Evolutionary conservation across 805 yeast genomes (phyloP).

Genomic region (Blastobotrys mokoenaii): DNA sequence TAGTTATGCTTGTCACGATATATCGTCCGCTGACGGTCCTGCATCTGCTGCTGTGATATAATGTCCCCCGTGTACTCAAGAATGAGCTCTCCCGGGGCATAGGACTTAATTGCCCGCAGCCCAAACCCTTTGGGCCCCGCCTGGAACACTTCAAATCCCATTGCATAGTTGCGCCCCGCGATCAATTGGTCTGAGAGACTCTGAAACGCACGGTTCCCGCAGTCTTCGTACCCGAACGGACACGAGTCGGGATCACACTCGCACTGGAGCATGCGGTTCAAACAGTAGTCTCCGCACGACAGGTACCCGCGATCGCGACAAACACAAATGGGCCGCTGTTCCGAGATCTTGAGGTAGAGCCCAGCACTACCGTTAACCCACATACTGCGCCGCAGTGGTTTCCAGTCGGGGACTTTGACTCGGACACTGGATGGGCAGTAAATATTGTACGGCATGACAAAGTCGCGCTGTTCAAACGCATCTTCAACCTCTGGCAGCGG

Average conservation of each 20-base stretch:
- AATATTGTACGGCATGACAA: conserved; percentile 30
- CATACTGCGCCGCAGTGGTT: conserved; percentile 21
- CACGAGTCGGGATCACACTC: conserved; percentile 32
- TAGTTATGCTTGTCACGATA: conserved; percentile 30
- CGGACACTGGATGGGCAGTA: conserved; percentile 28
- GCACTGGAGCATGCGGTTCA: conserved; percentile 26
- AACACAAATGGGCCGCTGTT: conserved; percentile 17
- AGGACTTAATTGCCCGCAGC: conserved; percentile 32
- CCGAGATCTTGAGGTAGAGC: conserved; percentile 2
- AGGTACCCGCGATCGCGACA: conserved; percentile 7
- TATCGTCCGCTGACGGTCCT: conserved; percentile 28
- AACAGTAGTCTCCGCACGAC: conserved; percentile 31
- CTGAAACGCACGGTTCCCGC: conserved; percentile 34
- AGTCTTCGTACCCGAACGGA: conserved; percentile 25
- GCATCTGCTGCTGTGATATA: conserved; percentile 33
- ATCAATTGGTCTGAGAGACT: conserved; percentile 16
- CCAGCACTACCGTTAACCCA: conserved; percentile 17
- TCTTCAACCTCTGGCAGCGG: conserved; percentile 7
- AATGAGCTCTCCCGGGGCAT: conserved; percentile 33
- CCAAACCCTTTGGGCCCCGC: conserved; percentile 39
- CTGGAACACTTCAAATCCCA: conserved; percentile 23
- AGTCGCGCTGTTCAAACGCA: conserved; percentile 11
- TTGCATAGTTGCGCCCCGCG: conserved; percentile 17
- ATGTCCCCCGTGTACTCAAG: conserved; percentile 45
- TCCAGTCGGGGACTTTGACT: conserved; percentile 26